Percentiles rank a stretch among this genome's conserved stretches.
Evolutionary conservation across 352 stramenopile genomes (phyloP).

Genomic region (Phytopythium sindhum): DNA sequence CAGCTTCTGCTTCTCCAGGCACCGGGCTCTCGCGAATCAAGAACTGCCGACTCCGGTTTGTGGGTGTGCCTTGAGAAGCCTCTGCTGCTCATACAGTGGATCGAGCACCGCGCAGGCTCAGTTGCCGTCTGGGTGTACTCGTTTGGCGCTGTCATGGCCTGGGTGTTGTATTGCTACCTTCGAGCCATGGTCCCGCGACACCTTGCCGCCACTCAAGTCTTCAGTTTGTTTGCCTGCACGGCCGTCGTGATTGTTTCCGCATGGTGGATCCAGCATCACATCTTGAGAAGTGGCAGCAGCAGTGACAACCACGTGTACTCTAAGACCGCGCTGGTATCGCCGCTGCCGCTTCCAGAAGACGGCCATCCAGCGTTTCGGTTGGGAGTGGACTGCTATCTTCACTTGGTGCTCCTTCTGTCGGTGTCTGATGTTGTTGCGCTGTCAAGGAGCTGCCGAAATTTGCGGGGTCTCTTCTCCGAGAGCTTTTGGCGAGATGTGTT

Average conservation of each 20-base stretch:
- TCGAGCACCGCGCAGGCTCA: conserved; percentile 11
- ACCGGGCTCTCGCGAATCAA: conserved; percentile 12
- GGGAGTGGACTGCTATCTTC: conserved; percentile 27
- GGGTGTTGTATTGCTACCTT: conserved; percentile 24
- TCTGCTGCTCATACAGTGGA: conserved; percentile 1
- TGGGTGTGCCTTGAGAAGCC: conserved; percentile 8
- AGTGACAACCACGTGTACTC: neutral
- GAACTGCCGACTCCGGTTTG: neutral
- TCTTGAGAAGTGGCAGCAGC: conserved; percentile 13
- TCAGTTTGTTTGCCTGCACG: conserved; percentile 29
- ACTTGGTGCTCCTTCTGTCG: conserved; percentile 33
- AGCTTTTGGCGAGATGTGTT: conserved; percentile 36
- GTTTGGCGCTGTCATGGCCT: conserved; percentile 7
- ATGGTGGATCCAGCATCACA: conserved; percentile 49
- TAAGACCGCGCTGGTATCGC: neutral
- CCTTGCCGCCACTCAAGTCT: conserved; percentile 23
- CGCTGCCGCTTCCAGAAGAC: neutral
- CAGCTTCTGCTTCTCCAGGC: conserved; percentile 47
- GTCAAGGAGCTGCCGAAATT: conserved; percentile 16
- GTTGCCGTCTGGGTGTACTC: conserved; percentile 20
- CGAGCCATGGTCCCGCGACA: conserved; percentile 25
- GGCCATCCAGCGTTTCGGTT: conserved; percentile 9
- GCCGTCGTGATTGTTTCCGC: conserved; percentile 31
- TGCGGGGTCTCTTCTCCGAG: conserved; percentile 17
- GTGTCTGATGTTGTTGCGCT: conserved; percentile 29